Evolutionary conservation across 768 basidiomycete species (phyloP).

Genomic region (Kwoniella europaea): DNA sequence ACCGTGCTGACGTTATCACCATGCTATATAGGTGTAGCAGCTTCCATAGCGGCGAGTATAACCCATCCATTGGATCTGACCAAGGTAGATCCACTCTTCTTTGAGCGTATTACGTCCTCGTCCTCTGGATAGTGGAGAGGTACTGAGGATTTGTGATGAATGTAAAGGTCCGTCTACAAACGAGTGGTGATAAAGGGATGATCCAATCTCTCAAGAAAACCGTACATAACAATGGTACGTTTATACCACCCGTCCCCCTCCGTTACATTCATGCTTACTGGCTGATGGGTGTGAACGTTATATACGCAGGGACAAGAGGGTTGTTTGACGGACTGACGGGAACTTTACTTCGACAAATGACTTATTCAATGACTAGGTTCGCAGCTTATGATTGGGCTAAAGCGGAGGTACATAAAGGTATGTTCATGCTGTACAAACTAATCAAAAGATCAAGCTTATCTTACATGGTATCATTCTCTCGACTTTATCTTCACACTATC

Average conservation of each 20-base stretch:
- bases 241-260: neutral
- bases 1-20: neutral
- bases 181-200: conserved; percentile 91
- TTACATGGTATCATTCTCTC: too few relatives aligned
- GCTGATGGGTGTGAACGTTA: neutral
- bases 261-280: neutral
- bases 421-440: neutral
- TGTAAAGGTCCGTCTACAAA: conserved; percentile 69
- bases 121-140: neutral
- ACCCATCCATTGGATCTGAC: conserved; percentile 65
- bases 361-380: conserved; percentile 88
- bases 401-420: conserved; percentile 72
- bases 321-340: conserved; percentile 85
- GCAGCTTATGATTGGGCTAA: conserved; percentile 93
- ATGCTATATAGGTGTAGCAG: conserved; percentile 38
- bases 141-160: neutral
- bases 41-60: conserved; percentile 42
- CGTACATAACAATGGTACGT: conserved; percentile 71
- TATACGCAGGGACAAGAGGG: conserved; percentile 62
- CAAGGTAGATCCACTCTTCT: conserved; percentile 61
- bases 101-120: neutral
- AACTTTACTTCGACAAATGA: conserved; percentile 90
- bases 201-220: conserved; percentile 81
- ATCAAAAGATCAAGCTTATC: too few relatives aligned
- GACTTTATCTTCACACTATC: too few relatives aligned